Percentiles rank a stretch among this genome's conserved stretches.
phyloP scores from a whole-genome alignment of 495 filamentous ascomycete species.

The Parathielavia appendiculata region DNA sequence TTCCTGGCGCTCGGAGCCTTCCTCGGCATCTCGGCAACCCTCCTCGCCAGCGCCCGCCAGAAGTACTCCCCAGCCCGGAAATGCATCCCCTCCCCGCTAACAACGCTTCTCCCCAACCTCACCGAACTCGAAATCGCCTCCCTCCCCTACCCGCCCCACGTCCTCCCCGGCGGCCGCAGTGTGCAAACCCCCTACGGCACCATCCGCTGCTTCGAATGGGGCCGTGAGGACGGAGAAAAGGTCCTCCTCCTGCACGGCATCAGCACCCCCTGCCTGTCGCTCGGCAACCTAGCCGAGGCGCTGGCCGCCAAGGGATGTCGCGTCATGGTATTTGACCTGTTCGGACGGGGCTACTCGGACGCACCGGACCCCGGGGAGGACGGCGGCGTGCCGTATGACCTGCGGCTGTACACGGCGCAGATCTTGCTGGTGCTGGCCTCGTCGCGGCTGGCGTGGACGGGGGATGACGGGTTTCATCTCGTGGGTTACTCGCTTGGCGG shows the following conservation, averaged over 20 bases:
- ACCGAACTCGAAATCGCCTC: slow-evolving; percentile 16
- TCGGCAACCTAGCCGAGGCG: slow-evolving; percentile 59
- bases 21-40: slow-evolving; percentile 16
- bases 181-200: slow-evolving; percentile 69
- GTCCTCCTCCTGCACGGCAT: slow-evolving; percentile 77
- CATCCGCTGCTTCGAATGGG: slow-evolving; percentile 77
- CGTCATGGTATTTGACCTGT: slow-evolving; percentile 76
- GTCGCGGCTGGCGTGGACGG: slow-evolving; percentile 50
- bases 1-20: slow-evolving; percentile 22
- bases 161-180: slow-evolving; percentile 68
- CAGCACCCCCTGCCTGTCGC: slow-evolving; percentile 65
- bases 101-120: slow-evolving; percentile 26
- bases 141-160: slow-evolving; percentile 65
- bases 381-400: slow-evolving; percentile 58
- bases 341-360: slow-evolving; percentile 75
- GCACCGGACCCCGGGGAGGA: slow-evolving; percentile 40
- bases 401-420: slow-evolving; percentile 65
- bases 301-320: slow-evolving; percentile 63
- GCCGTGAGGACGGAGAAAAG: slow-evolving; percentile 63
- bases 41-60: slow-evolving; percentile 9
- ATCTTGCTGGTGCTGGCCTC: slow-evolving; percentile 67
- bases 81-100: slow-evolving; percentile 23
- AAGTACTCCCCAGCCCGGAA: background rate
- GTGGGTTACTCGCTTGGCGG: slow-evolving; percentile 84
- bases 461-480: slow-evolving; percentile 54